Evolutionary conservation across 768 basidiomycete genomes (phyloP), one percentile per base, ranked within the genome.

Genomic region (Xerocomus potaroensis): DNA sequence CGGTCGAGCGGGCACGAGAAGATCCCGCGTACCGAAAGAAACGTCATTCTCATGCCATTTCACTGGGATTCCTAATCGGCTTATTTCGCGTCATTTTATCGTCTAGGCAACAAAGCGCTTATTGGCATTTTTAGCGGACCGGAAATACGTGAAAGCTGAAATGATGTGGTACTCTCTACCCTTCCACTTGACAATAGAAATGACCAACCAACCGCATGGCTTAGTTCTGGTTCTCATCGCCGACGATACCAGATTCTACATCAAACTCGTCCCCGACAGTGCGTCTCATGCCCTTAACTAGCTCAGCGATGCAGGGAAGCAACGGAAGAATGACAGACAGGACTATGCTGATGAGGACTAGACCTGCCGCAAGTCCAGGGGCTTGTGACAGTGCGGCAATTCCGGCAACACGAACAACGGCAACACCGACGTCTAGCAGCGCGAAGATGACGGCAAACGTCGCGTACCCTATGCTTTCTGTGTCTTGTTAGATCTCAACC

Each of bases 361-460:
- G 49, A 19, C 39, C 22, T 30, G 32, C 14, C 5, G 51, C 50
- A 26, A 61, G 43, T 1, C 12, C 42, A 32, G 54, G 54, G 1
- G 51, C 50, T 18, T 39, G 38, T 2, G 57, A 59, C 22, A 56
- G 34, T 4, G 43, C 47, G 27, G 34, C 33, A 22, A 61, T 12
- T 27, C 27, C 54, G 0, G 44, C 46, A 14, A 59, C 22, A 39
- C 54, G 59, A n/a, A 62, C 45, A 23, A 56, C 15, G 30, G 56
- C 15, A 24, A 33, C 35, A 4, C 60, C 60, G n/a, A 61, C 22
- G 37, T 61, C 59, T 19, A 59, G 57, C 26, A 56, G 6, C 3
- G 36, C 45, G 34, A 59, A 43, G 3, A 62, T 19, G 12, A 59
- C 27, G 0, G 57, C 45, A 39, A 62, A 51, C 8, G 45, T 53